Evolutionary conservation across 768 basidiomycete species (phyloP).

Genomic region (Rhodotorula graminis): DNA sequence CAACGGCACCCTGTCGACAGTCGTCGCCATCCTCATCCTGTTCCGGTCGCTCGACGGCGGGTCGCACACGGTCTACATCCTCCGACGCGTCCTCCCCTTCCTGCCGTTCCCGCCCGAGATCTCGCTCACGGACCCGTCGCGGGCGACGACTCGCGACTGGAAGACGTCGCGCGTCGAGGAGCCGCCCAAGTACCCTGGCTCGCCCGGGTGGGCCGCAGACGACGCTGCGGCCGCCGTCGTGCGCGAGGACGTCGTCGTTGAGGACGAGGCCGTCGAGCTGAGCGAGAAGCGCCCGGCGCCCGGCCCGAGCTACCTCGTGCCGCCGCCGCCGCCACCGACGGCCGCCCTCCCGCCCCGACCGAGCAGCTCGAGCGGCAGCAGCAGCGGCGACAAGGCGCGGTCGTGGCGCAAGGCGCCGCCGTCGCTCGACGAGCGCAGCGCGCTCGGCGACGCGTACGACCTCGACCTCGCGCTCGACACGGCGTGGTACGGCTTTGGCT

Average conservation of each 20-base stretch:
- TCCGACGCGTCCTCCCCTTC: constrained; percentile 1
- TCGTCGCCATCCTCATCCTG: constrained; percentile 32
- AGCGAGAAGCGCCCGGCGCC: neutral
- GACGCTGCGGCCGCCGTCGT: too few species aligned
- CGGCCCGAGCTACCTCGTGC: neutral
- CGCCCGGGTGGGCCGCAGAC: neutral
- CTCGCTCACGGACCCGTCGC: constrained; percentile 3
- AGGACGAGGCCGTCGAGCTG: neutral
- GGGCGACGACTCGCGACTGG: neutral
- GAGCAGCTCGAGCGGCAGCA: too few species aligned
- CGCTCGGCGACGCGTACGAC: neutral
- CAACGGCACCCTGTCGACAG: constrained; percentile 19
- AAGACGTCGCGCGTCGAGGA: neutral
- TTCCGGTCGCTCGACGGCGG: constrained; percentile 33
- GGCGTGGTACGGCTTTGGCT: neutral
- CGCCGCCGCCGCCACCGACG: neutral
- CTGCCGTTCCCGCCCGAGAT: constrained; percentile 23
- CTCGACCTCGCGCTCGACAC: neutral
- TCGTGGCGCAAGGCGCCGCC: too few species aligned
- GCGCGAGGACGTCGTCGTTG: too few species aligned
- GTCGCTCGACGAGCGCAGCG: neutral
- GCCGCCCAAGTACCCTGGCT: constrained; percentile 5
- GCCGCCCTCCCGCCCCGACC: too few species aligned
- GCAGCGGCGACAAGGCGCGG: too few species aligned
- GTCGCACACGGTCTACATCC: neutral